Conservation (phyloP, 1,284 basidiomycete species). For the Anthracocystis panici-leucophaei region DNA sequence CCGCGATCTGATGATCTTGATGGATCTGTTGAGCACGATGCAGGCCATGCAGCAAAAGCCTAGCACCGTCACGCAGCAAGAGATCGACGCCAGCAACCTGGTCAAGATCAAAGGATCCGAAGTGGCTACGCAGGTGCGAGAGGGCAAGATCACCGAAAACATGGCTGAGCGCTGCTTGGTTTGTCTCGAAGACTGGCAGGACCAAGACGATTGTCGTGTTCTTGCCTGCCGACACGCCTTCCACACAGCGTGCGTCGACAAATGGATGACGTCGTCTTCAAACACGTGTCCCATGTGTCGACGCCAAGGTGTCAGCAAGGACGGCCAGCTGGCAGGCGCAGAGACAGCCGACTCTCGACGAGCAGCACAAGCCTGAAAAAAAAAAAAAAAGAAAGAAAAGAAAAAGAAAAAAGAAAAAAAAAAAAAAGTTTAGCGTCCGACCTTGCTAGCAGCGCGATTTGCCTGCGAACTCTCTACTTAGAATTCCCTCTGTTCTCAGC, state of each 20-base stretch:
- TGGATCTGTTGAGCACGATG: conserved; percentile 65
- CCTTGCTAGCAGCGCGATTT: neutral
- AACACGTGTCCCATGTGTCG: conserved; percentile 64
- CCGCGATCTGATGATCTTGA: conserved; percentile 66
- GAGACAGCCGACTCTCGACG: conserved; percentile 45
- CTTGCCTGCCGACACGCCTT: conserved; percentile 64
- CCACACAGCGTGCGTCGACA: conserved; percentile 60
- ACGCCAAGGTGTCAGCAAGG: conserved; percentile 50
- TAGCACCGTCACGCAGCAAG: conserved; percentile 56
- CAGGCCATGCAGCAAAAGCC: conserved; percentile 58
- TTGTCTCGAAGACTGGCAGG: conserved; percentile 66
- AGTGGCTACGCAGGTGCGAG: conserved; percentile 32
- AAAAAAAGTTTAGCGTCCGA: no score
- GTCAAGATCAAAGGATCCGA: conserved; percentile 44
- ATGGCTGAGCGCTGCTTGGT: conserved; percentile 64
- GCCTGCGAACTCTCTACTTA: neutral
- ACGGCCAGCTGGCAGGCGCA: conserved; percentile 43
- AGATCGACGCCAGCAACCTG: conserved; percentile 61
- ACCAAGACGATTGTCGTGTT: conserved; percentile 58
- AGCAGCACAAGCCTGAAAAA: conserved; percentile 31
- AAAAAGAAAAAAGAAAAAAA: no score
- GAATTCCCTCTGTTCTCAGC: neutral
- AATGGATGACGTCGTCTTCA: conserved; percentile 58
- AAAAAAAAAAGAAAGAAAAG: no score
- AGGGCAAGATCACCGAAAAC: conserved; percentile 61